phyloP scores from a whole-genome alignment of 2,329 filamentous ascomycete genomes.

The Diaporthe sp. region DNA sequence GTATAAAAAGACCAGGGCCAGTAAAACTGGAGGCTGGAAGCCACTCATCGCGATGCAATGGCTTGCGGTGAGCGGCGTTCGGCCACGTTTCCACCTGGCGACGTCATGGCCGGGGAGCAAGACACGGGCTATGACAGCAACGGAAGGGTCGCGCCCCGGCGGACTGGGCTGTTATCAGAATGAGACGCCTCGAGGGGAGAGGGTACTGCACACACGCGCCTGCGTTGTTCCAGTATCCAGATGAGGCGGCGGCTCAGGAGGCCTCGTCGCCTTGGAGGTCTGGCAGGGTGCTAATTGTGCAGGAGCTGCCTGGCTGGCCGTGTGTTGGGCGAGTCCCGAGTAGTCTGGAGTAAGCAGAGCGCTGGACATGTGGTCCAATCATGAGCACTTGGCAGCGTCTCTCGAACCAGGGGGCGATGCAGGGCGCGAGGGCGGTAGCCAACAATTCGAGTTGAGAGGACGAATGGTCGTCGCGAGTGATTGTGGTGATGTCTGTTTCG shows the following conservation, averaged over 20 bases:
- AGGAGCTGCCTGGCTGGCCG: neutral
- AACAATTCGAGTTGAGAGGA: neutral
- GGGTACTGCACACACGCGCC: neutral
- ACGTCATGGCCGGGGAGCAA: slow-evolving; percentile 9
- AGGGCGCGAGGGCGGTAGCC: neutral
- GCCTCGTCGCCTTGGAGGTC: neutral
- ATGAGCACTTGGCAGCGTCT: slow-evolving; percentile 3
- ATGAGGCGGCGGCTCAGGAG: neutral
- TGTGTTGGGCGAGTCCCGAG: neutral
- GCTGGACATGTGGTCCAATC: slow-evolving; percentile 28
- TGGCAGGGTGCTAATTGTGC: neutral
- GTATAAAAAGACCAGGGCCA: slow-evolving; percentile 13
- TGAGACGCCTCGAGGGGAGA: neutral
- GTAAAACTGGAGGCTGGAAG: neutral
- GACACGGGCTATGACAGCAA: neutral
- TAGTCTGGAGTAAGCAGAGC: neutral
- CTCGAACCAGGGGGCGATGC: neutral
- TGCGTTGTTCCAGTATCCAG: neutral
- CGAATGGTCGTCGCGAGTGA: too few species aligned
- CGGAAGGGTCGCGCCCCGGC: neutral
- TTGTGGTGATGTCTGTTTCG: neutral
- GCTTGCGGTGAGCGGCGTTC: neutral
- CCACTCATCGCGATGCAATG: neutral
- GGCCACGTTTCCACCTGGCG: neutral
- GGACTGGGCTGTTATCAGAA: neutral